Base-by-base conservation (phyloP, 345 rosid genomes). In the Lepidium sativum region DNA sequence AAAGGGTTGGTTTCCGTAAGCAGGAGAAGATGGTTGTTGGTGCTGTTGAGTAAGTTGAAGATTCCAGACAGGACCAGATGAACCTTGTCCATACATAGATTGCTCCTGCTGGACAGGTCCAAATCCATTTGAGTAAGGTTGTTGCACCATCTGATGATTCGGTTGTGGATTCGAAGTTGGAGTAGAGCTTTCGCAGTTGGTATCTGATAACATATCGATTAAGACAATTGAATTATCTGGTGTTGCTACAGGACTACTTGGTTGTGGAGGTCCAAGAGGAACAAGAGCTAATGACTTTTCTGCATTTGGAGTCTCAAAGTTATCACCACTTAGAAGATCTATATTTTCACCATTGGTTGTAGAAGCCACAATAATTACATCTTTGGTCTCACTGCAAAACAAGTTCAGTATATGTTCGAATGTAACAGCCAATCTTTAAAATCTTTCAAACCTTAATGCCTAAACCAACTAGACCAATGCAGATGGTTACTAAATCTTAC, bases 321-420 rank as follows among this genome's bases (percentile, higher is more conserved):
- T 72, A 66, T 73, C 77, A 50, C 99, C 99, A 65, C 99, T 95
- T 78, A 95, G 84, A 42, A 95, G 84, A 70, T 95, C 99, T 60
- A 91, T 69, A 65, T 86, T 91, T 50, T 85, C 78, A 77, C 92
- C 94, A 71, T 81, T 84, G 45, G 83, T 57, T 68, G 78, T 44
- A 55, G 88, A 76, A 57, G 91, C 92, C 58, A 81, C 96, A 75
- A 79, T 76, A 53, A 75, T 74, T 49, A 68, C 6, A 17, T 43
- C 62, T 72, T 66, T 52, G 34, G 57, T 59, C 37, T 52, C 77
- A 66, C 76, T 72, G 29, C 50, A 32, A 50, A 65, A 63, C 0
- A 27, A 68, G 31, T 68, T 20, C 2, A 59, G 34, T 15, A n/a
- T 12, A 32, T n/a, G n/a, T n/a, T 32, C 33, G 39, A 32, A 41